Percentiles rank a stretch among this genome's conserved stretches.
These are phyloP conservation scores for Pseudofabraea citricarpa DNA, from an alignment of 2,329 filamentous ascomycete genomes.

Conservation along the genomic window DNA sequence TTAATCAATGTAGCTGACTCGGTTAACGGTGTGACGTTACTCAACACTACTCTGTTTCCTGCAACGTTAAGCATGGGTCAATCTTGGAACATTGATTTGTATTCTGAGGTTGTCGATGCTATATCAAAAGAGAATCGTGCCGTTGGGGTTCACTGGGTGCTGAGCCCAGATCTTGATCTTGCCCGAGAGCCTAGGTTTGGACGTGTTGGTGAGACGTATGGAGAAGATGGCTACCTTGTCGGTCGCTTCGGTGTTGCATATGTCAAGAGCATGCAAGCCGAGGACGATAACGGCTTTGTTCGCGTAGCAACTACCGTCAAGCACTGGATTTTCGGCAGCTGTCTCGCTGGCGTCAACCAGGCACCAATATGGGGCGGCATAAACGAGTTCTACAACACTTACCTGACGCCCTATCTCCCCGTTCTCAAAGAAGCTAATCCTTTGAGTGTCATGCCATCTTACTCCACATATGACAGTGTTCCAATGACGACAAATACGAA, in stretches of 20 bases:
- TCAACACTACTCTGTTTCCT: constrained; percentile 28
- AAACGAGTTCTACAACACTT: not conserved
- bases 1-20: constrained; percentile 25
- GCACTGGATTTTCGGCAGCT: constrained; percentile 31
- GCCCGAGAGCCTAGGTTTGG: constrained; percentile 28
- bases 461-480: not conserved
- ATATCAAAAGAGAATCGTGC: constrained; percentile 7
- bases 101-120: not conserved
- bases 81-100: not conserved
- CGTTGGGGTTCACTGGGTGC: constrained; percentile 29
- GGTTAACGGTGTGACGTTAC: constrained; percentile 26
- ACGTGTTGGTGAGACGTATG: constrained; percentile 21
- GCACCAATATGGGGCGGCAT: constrained; percentile 10
- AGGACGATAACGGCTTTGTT: constrained; percentile 26
- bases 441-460: not conserved
- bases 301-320: constrained; percentile 33
- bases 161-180: constrained; percentile 29
- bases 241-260: constrained; percentile 28
- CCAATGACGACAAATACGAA: not conserved
- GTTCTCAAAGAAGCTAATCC: not conserved
- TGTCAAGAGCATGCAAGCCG: constrained; percentile 31
- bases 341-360: constrained; percentile 29
- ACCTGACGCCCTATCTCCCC: not conserved
- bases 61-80: constrained; percentile 12
- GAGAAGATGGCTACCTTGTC: constrained; percentile 28